These are phyloP conservation scores for Rhynchosporium agropyri DNA, from an alignment of 2,329 filamentous ascomycete species.

Conservation along the genomic window DNA sequence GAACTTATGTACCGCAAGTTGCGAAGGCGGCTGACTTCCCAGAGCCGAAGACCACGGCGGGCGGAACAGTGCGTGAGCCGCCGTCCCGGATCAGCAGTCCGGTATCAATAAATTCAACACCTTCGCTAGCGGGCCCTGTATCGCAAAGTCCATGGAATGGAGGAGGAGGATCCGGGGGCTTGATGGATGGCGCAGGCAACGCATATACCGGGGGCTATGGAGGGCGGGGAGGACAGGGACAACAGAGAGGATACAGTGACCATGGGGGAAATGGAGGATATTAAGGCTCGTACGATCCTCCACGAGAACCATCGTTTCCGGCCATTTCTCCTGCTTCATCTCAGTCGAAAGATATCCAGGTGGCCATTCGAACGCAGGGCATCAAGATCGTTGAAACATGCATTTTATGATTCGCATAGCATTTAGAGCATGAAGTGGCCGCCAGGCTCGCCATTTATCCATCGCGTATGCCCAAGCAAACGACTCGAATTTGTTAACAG, in stretches of 20 bases:
- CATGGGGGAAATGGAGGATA: too few species aligned
- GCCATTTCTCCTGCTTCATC: slow-evolving; percentile 13
- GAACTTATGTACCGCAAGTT: slow-evolving; percentile 26
- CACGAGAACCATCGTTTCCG: slow-evolving; percentile 27
- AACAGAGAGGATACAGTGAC: too few species aligned
- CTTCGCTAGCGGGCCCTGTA: slow-evolving; percentile 23
- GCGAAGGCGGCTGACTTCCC: slow-evolving; percentile 18
- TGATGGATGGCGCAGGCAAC: slow-evolving; percentile 29
- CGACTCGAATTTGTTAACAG: background rate
- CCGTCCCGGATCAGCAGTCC: slow-evolving; percentile 25
- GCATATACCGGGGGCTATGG: slow-evolving; percentile 29
- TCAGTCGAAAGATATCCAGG: slow-evolving; percentile 22
- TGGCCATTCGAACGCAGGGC: slow-evolving; percentile 21
- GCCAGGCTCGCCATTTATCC: background rate
- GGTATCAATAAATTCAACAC: slow-evolving; percentile 16
- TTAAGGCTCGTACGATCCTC: slow-evolving; percentile 19
- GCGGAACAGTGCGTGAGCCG: slow-evolving; percentile 23
- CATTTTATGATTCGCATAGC: slow-evolving; percentile 3
- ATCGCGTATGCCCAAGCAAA: background rate
- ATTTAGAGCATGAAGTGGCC: slow-evolving; percentile 14
- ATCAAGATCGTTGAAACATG: slow-evolving; percentile 20
- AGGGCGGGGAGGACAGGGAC: too few species aligned
- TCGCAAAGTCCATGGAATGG: slow-evolving; percentile 29
- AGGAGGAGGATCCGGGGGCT: slow-evolving; percentile 30
- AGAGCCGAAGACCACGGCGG: slow-evolving; percentile 22